Conservation (phyloP, 352 stramenopile genomes). For the Phytopythium delawarense region DNA sequence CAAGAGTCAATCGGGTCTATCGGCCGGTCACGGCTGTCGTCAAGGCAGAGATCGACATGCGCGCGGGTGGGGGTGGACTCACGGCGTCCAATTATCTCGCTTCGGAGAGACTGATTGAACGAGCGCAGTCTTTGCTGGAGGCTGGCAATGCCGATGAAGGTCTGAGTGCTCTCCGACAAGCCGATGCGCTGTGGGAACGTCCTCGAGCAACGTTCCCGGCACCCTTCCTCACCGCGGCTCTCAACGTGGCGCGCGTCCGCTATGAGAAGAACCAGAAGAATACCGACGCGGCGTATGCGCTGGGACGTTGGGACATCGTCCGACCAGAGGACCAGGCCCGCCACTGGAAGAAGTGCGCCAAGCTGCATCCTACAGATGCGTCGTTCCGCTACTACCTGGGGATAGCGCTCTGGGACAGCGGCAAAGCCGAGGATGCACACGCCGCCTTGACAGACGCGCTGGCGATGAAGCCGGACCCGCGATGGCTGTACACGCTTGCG, state of each 20-base stretch:
- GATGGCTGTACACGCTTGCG: conserved; percentile 27
- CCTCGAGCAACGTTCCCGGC: conserved; percentile 10
- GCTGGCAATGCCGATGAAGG: conserved; percentile 17
- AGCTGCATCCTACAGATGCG: conserved; percentile 25
- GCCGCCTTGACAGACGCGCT: conserved; percentile 21
- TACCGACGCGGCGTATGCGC: conserved; percentile 24
- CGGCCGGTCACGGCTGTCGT: conserved; percentile 22
- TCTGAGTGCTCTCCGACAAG: conserved; percentile 17
- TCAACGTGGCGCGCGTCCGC: conserved; percentile 18
- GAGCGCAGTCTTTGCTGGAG: conserved; percentile 10
- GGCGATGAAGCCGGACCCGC: conserved; percentile 20
- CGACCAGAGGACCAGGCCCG: conserved; percentile 16
- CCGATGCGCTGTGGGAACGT: conserved; percentile 25
- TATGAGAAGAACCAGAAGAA: conserved; percentile 23
- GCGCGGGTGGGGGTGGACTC: conserved; percentile 15
- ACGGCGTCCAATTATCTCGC: conserved; percentile 26
- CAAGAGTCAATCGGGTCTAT: conserved; percentile 6
- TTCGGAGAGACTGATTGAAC: conserved; percentile 14
- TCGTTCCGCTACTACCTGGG: conserved; percentile 27
- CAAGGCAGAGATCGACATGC: conserved; percentile 18
- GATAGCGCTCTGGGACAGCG: conserved; percentile 16
- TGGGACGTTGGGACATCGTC: conserved; percentile 25
- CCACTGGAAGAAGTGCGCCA: conserved; percentile 31
- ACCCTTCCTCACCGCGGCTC: conserved; percentile 13
- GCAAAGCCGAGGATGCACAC: conserved; percentile 19